phyloP scores from a whole-genome alignment of 306 rosid species.

The Corylus avellana region DNA sequence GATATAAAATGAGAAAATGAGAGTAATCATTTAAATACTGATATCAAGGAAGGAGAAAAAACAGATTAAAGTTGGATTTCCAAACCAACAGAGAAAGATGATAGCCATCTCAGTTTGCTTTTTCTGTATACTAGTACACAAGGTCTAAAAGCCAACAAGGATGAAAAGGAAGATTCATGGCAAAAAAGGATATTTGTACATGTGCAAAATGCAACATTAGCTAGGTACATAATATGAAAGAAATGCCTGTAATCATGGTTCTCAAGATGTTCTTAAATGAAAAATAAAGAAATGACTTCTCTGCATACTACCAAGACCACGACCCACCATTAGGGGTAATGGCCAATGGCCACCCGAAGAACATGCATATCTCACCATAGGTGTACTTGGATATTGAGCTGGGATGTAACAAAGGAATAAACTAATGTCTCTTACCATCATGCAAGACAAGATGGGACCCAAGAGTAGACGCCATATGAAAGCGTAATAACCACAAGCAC shows the following conservation, averaged over 20 bases:
- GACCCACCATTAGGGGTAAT: not conserved
- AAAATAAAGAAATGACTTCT: not conserved
- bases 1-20: not conserved
- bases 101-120: not conserved
- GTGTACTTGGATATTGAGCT: not conserved
- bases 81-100: not conserved
- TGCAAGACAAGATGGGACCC: not conserved
- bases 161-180: no score
- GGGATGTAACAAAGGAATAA: not conserved
- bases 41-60: not conserved
- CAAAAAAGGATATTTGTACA: no score
- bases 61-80: not conserved
- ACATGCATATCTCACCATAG: not conserved
- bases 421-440: not conserved
- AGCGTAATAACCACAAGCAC: not conserved
- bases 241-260: not conserved
- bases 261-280: not conserved
- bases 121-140: not conserved
- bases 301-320: no score
- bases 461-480: not conserved
- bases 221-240: not conserved
- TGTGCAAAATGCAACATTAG: no score
- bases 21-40: no score
- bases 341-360: not conserved
- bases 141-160: no score